Evolutionary conservation across 225 moss, liverwort and hornwort genomes (phyloP).

Genomic region (Sphagnum tenellum): DNA sequence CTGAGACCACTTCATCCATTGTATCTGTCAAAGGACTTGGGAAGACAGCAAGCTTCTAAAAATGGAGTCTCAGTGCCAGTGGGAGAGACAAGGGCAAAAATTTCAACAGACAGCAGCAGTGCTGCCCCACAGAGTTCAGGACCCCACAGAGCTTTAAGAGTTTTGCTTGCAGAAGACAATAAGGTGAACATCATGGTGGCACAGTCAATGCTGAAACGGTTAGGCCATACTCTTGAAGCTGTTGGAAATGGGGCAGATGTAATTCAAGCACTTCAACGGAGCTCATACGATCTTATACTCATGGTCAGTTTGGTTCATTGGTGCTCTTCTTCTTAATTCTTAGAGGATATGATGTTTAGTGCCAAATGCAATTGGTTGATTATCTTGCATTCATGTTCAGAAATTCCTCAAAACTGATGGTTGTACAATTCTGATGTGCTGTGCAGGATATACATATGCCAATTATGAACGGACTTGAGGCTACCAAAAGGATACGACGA

Average conservation of each 20-base stretch:
- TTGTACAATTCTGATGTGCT: too few relatives aligned
- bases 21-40: too few relatives aligned
- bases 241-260: conserved; percentile 75
- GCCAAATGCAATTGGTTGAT: too few relatives aligned
- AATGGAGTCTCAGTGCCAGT: conserved; percentile 8
- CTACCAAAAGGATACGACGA: conserved; percentile 33
- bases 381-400: too few relatives aligned
- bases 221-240: conserved; percentile 75
- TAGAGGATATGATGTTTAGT: too few relatives aligned
- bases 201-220: conserved; percentile 69
- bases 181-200: conserved; percentile 82
- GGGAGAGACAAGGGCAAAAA: not conserved
- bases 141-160: conserved; percentile 16
- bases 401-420: too few relatives aligned
- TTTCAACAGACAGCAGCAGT: not conserved
- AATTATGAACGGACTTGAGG: conserved; percentile 50
- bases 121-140: not conserved
- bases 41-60: too few relatives aligned
- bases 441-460: conserved; percentile 45
- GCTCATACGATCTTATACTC: conserved; percentile 55
- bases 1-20: too few relatives aligned
- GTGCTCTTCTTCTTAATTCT: too few relatives aligned
- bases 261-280: conserved; percentile 49
- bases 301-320: conserved; percentile 29
- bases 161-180: conserved; percentile 54